These are phyloP conservation scores for Salvia hispanica DNA, from an alignment of 257 asterid genomes.

Conservation along the genomic window DNA sequence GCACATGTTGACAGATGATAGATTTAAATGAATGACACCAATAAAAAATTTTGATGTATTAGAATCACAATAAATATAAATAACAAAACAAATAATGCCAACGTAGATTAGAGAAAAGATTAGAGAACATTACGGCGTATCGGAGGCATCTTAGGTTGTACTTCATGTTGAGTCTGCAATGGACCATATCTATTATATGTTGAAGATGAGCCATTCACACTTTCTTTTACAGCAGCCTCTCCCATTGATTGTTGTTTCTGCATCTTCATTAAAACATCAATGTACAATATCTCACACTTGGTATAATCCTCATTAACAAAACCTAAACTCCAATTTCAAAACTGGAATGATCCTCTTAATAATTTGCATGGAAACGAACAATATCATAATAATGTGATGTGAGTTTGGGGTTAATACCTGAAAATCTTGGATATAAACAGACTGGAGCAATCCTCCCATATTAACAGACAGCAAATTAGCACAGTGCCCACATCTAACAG, in stretches of 20 bases:
- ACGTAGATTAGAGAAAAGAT: neutral
- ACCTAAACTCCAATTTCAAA: too few relatives aligned
- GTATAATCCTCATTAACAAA: too few relatives aligned
- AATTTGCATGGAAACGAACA: too few relatives aligned
- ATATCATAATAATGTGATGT: too few relatives aligned
- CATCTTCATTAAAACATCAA: too few relatives aligned
- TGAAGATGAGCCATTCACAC: conserved; percentile 56
- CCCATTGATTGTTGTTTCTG: conserved; percentile 57
- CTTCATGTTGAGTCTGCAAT: conserved; percentile 38
- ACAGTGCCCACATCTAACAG: conserved; percentile 95
- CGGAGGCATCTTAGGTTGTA: conserved; percentile 57
- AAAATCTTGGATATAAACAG: conserved; percentile 65
- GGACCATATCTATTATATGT: conserved; percentile 43
- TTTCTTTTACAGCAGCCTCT: conserved; percentile 28
- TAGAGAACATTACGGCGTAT: conserved; percentile 51
- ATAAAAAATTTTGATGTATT: too few relatives aligned
- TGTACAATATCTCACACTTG: too few relatives aligned
- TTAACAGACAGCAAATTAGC: conserved; percentile 80
- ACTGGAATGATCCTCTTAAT: too few relatives aligned
- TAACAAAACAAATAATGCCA: too few relatives aligned
- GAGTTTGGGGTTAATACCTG: conserved; percentile 76
- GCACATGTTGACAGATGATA: too few relatives aligned
- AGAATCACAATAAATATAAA: too few relatives aligned
- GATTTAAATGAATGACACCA: too few relatives aligned
- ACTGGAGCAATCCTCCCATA: conserved; percentile 65